Conservation (phyloP, 805 yeast genomes). For the Metschnikowia drakensbergensis region DNA sequence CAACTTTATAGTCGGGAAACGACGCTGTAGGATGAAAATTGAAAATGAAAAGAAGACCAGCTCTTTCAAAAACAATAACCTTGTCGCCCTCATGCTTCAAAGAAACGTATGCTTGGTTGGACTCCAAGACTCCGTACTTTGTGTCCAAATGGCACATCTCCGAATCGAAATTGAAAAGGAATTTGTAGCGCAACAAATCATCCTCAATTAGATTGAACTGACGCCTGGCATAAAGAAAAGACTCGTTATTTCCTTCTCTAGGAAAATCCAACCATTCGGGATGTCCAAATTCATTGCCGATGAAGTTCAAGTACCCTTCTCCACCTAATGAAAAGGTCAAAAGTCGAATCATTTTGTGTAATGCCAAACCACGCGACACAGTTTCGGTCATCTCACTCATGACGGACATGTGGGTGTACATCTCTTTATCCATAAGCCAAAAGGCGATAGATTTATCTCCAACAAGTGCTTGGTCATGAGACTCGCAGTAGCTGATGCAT, state of each 20-base stretch:
- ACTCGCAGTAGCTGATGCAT: constrained; percentile 89
- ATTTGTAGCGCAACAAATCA: constrained; percentile 72
- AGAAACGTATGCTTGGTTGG: constrained; percentile 75
- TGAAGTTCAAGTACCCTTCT: constrained; percentile 92
- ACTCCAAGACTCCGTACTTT: constrained; percentile 64
- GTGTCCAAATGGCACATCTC: constrained; percentile 79
- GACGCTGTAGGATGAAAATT: constrained; percentile 87
- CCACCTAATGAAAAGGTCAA: constrained; percentile 92
- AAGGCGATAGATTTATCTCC: constrained; percentile 96
- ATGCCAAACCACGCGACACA: constrained; percentile 83
- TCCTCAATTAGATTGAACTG: constrained; percentile 88
- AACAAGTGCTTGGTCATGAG: constrained; percentile 96
- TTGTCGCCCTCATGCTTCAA: constrained; percentile 87
- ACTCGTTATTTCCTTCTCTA: constrained; percentile 78
- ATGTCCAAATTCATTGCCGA: constrained; percentile 98
- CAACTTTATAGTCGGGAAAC: constrained; percentile 81
- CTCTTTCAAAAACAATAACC: constrained; percentile 83
- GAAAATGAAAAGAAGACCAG: constrained; percentile 77
- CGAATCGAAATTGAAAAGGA: constrained; percentile 74
- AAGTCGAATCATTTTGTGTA: constrained; percentile 88
- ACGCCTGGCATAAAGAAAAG: constrained; percentile 91
- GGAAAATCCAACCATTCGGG: constrained; percentile 99
- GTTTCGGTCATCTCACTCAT: constrained; percentile 69
- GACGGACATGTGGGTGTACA: constrained; percentile 93
- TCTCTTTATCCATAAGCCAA: constrained; percentile 98